Evolutionary conservation across 2,329 filamentous ascomycete species (phyloP).

Genomic region (Fusarium liriodendri): DNA sequence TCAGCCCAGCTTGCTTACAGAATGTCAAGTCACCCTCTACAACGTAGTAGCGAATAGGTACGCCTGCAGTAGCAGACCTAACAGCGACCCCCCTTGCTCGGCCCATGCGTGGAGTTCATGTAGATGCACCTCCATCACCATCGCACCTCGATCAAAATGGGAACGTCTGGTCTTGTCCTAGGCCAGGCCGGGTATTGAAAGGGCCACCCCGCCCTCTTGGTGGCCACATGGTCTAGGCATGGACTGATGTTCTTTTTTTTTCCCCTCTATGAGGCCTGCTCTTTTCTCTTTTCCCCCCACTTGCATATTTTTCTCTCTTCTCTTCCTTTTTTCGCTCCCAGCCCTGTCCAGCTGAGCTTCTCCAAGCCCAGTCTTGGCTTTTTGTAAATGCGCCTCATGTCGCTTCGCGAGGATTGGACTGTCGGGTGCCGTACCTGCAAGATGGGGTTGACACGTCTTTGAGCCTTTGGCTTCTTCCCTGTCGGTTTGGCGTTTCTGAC

Average conservation of each 20-base stretch:
- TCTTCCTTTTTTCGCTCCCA: constrained; percentile 7
- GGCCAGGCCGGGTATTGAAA: constrained; percentile 1
- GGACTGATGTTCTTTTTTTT: constrained; percentile 33
- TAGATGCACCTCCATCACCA: constrained; percentile 26
- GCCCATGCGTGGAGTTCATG: constrained; percentile 43
- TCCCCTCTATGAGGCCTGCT: neutral
- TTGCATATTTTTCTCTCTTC: constrained; percentile 5
- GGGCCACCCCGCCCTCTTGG: neutral
- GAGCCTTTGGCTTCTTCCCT: neutral
- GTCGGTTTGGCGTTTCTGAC: neutral
- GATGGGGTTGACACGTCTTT: neutral
- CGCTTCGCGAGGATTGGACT: neutral
- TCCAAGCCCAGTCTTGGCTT: constrained; percentile 22
- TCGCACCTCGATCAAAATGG: constrained; percentile 13
- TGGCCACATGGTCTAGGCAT: constrained; percentile 24
- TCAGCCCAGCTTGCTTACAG: neutral
- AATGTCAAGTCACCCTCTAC: neutral
- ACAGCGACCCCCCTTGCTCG: constrained; percentile 24
- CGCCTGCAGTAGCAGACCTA: neutral
- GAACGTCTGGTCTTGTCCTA: neutral
- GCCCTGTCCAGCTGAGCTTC: constrained; percentile 37
- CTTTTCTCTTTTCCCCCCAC: constrained; percentile 7
- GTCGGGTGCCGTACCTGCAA: neutral
- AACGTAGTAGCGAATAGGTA: constrained; percentile 13
- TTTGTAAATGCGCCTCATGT: neutral